Base-by-base conservation (phyloP, 352 stramenopile species). In the Pythium angustatum region DNA sequence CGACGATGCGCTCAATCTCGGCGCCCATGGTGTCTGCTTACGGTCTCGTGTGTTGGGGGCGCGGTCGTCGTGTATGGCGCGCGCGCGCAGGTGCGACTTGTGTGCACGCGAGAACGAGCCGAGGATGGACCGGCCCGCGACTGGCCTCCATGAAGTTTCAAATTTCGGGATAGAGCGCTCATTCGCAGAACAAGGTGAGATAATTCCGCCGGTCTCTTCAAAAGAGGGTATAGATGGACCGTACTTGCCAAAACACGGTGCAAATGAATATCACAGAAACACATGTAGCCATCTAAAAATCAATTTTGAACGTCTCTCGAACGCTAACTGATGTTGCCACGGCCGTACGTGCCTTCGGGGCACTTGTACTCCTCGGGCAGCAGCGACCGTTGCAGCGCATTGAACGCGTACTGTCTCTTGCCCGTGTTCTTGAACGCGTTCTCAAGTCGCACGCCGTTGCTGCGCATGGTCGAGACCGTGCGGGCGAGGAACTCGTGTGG, bases 351-450 rank as follows among this genome's bases (percentile, higher is more conserved):
- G 58, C 86, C 86, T 62, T 94, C 86, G 28, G 85, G 85, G 76
- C 85, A 94, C 31, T 85, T 79, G 63, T 95, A 95, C 59, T 93
- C 85, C 55, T 93, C 85, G 0, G 87, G 87, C n/a, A 95, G 71
- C 28, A 93, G 62, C 41, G 85, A 93, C 10, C 85, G 80, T 62
- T 95, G 87, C 63, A 95, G 73, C 15, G 81, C 81, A 54, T 95
- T 95, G 69, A 95, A 95, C 10, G 87, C 87, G 62, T 93, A 95
- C 44, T 93, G 77, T 21, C 84, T 78, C 24, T 84, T 71, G 2
- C 87, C 87, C 3, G 85, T 94, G 67, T 95, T 95, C 69, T 94
- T 95, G 41, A 88, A 71, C 10, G 85, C 85, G 59, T 95, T 95
- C 60, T 94, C 87, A 30, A 95, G 90, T 22, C 87, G 83, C 41